Percentiles rank a stretch among this genome's conserved stretches.
Conservation (phyloP, 805 yeast species). For the Limtongia smithiae region DNA sequence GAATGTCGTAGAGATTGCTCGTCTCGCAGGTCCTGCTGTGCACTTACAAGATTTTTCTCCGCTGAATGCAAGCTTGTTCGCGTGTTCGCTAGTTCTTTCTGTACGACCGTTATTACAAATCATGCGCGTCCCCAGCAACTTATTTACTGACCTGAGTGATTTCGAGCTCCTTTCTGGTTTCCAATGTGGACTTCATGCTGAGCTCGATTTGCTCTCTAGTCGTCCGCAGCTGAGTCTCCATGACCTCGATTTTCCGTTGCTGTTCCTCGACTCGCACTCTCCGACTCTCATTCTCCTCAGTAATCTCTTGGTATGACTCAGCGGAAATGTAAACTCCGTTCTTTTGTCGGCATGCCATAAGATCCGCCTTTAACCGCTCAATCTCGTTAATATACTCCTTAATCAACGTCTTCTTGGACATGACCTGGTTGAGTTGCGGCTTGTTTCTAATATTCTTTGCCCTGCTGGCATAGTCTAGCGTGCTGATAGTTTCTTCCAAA, state of each 20-base stretch:
- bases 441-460: constrained; percentile 76
- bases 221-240: constrained; percentile 47
- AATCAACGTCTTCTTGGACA: constrained; percentile 57
- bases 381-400: constrained; percentile 54
- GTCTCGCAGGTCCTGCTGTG: constrained; percentile 22
- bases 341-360: constrained; percentile 58
- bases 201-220: constrained; percentile 44
- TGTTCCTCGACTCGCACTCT: constrained; percentile 50
- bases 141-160: constrained; percentile 7
- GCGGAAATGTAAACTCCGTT: constrained; percentile 64
- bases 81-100: constrained; percentile 23
- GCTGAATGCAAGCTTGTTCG: constrained; percentile 20
- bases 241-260: constrained; percentile 45
- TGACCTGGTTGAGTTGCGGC: constrained; percentile 60
- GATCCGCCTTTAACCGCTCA: constrained; percentile 55
- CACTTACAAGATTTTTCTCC: constrained; percentile 20
- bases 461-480: constrained; percentile 81
- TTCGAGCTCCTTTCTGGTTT: constrained; percentile 29
- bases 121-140: too few relatives aligned
- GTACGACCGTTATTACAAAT: too few relatives aligned
- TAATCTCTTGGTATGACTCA: constrained; percentile 45
- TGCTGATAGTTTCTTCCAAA: constrained; percentile 78
- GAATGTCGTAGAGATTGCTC: constrained; percentile 32
- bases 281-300: constrained; percentile 49
- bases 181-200: constrained; percentile 35